Conservation (phyloP, 129 eudicot species). For the Smallanthus sonchifolius region DNA sequence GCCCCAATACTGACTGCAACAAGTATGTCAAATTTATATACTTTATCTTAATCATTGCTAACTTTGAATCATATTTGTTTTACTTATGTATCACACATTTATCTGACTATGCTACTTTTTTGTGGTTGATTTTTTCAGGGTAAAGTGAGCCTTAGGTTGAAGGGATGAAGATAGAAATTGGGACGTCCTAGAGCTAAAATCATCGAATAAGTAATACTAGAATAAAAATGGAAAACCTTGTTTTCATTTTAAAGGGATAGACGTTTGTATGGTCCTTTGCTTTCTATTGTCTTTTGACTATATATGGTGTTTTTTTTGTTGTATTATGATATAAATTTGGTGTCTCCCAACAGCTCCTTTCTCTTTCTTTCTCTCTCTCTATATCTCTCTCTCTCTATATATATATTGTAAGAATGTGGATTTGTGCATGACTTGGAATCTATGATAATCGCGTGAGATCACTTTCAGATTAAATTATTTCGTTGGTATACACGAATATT, state of each 20-base stretch:
- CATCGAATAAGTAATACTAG: not conserved
- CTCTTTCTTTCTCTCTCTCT: no score
- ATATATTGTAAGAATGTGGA: no score
- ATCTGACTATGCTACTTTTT: not conserved
- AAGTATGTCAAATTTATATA: slow-evolving; percentile 18
- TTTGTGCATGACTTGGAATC: no score
- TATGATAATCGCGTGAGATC: no score
- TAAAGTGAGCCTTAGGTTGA: not conserved
- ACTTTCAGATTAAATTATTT: no score
- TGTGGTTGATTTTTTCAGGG: not conserved
- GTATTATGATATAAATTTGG: not conserved
- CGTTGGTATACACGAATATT: no score
- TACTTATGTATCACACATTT: no score
- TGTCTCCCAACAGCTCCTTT: no score
- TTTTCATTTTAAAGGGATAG: not conserved
- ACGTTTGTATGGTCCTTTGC: not conserved
- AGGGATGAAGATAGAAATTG: not conserved
- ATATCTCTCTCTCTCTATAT: no score
- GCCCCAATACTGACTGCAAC: slow-evolving; percentile 42
- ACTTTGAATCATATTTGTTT: no score
- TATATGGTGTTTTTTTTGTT: not conserved
- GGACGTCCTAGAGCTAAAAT: not conserved
- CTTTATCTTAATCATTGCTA: not conserved
- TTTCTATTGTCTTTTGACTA: slow-evolving; percentile 6
- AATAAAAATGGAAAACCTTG: not conserved